These are phyloP conservation scores for Zopfochytrium polystomum DNA, from an alignment of 371 early-diverging fungal species.

Conservation along the genomic window DNA sequence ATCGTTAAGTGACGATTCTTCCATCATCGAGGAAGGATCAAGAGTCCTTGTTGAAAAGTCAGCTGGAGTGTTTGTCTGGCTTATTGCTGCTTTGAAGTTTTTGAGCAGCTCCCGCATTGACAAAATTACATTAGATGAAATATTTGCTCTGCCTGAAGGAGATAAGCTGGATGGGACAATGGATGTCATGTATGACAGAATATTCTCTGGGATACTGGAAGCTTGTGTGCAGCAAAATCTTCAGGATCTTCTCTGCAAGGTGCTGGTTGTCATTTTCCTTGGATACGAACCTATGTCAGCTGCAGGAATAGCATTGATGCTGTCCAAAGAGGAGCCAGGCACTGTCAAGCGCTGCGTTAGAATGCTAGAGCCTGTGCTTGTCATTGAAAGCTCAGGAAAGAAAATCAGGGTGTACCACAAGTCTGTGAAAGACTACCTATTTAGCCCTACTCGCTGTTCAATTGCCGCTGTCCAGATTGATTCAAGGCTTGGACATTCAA, in stretches of 20 bases:
- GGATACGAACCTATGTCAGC: conserved; percentile 8
- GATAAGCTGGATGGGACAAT: no score
- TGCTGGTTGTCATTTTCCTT: conserved; percentile 12
- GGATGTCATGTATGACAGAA: conserved; percentile 12
- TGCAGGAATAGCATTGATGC: neutral
- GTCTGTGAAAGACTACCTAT: conserved; percentile 28
- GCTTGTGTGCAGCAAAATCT: neutral
- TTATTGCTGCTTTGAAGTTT: conserved; percentile 14
- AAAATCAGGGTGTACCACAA: conserved; percentile 18
- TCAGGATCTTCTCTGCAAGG: neutral
- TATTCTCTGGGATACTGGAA: neutral
- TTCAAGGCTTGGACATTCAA: neutral
- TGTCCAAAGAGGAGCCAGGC: neutral
- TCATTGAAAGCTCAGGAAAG: neutral
- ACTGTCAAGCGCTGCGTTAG: neutral
- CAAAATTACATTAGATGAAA: conserved; percentile 6
- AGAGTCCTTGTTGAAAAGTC: conserved; percentile 12
- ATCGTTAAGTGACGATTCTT: neutral
- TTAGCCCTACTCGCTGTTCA: conserved; percentile 10
- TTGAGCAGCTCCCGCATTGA: neutral
- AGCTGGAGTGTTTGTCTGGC: no score
- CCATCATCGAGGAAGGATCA: conserved; percentile 4
- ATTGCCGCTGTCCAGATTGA: neutral
- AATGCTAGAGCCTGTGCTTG: conserved; percentile 6
- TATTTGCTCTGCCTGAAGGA: neutral